phyloP scores from a whole-genome alignment of 2,329 filamentous ascomycete species.

The Didymella exigua region DNA sequence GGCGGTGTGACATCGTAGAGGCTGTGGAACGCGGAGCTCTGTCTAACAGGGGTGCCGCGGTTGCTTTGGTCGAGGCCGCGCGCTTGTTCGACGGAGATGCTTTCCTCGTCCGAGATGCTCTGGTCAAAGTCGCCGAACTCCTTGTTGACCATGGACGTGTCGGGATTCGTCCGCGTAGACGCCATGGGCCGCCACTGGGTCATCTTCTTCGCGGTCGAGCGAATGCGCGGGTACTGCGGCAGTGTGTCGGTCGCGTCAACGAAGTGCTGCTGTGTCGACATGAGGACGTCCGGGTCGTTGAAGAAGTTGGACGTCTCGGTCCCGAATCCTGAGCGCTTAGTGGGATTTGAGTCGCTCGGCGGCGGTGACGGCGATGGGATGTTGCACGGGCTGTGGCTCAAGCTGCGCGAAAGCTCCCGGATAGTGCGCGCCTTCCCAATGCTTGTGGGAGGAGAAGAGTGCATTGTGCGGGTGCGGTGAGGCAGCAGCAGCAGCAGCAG shows the following conservation, averaged over 20 bases:
- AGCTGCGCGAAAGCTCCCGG: conserved; percentile 44
- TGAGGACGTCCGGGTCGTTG: conserved; percentile 45
- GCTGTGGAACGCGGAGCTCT: conserved; percentile 59
- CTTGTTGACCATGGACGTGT: conserved; percentile 49
- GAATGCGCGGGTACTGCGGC: conserved; percentile 42
- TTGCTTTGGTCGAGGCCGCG: conserved; percentile 55
- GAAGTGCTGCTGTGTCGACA: conserved; percentile 48
- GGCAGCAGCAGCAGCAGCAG: conserved; percentile 21
- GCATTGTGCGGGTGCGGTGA: conserved; percentile 35
- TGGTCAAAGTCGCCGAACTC: conserved; percentile 51
- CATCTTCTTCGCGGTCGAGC: conserved; percentile 48
- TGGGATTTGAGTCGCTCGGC: conserved; percentile 47
- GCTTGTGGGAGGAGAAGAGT: conserved; percentile 45
- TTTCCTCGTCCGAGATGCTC: conserved; percentile 51
- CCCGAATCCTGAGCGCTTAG: conserved; percentile 38
- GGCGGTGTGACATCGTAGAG: conserved; percentile 56
- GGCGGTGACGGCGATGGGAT: conserved; percentile 38
- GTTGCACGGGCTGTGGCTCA: conserved; percentile 42
- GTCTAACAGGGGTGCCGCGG: conserved; percentile 46
- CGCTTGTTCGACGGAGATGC: conserved; percentile 63
- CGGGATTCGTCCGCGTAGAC: conserved; percentile 42
- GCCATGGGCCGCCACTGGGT: conserved; percentile 45
- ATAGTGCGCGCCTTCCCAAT: conserved; percentile 47
- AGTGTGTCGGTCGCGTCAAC: conserved; percentile 45
- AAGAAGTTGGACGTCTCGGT: conserved; percentile 36